phyloP scores from a whole-genome alignment of 331 rosid species.

The Telfairia occidentalis region DNA sequence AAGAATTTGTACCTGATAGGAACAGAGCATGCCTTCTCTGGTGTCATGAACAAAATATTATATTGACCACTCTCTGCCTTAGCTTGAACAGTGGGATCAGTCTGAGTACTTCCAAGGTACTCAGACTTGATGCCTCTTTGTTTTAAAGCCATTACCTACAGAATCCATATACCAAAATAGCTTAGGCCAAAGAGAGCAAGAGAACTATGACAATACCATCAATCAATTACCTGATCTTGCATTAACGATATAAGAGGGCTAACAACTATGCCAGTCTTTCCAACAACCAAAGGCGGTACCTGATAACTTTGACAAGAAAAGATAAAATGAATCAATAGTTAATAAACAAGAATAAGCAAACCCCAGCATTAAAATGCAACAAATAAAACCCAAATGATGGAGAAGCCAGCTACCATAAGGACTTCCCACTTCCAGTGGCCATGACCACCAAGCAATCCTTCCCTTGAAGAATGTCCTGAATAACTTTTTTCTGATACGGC shows the following conservation, averaged over 20 bases:
- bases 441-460: slow-evolving; percentile 73
- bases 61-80: slow-evolving; percentile 75
- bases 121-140: slow-evolving; percentile 78
- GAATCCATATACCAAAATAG: background rate
- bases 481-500: slow-evolving; percentile 56
- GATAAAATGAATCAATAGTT: background rate
- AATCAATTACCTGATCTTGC: slow-evolving; percentile 73
- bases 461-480: slow-evolving; percentile 47
- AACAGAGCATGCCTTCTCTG: slow-evolving; percentile 73
- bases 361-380: background rate
- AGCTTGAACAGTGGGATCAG: slow-evolving; percentile 51
- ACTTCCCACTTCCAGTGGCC: slow-evolving; percentile 95
- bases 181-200: background rate
- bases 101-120: slow-evolving; percentile 78
- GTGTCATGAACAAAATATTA: slow-evolving; percentile 77
- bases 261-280: slow-evolving; percentile 78
- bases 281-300: slow-evolving; percentile 73
- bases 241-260: slow-evolving; percentile 83
- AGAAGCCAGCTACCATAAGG: slow-evolving; percentile 44
- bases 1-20: slow-evolving; percentile 43
- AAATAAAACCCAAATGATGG: background rate
- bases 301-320: slow-evolving; percentile 41
- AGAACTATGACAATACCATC: background rate
- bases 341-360: background rate
- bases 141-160: slow-evolving; percentile 86